These are phyloP conservation scores for Arbutus unedo DNA, from an alignment of 148 eudicot species.

Conservation along the genomic window DNA sequence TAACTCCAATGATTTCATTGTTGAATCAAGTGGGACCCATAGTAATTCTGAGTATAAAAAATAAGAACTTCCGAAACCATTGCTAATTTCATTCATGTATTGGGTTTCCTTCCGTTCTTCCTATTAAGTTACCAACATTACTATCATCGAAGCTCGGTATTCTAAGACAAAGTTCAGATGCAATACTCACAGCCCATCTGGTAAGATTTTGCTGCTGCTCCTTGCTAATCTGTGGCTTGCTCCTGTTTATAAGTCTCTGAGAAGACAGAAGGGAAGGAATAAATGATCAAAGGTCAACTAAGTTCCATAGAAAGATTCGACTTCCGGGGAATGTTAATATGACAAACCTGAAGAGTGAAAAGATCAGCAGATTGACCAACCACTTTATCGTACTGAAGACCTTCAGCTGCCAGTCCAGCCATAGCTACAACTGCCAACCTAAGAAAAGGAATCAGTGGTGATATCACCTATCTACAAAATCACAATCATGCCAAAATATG, in stretches of 20 bases:
- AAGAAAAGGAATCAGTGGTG: slow-evolving; percentile 10
- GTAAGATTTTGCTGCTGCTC: slow-evolving; percentile 94
- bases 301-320: slow-evolving; percentile 7
- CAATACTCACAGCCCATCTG: slow-evolving; percentile 93
- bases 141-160: neutral
- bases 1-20: too few relatives aligned
- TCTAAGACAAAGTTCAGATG: neutral
- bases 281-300: neutral
- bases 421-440: slow-evolving; percentile 91
- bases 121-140: neutral
- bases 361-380: slow-evolving; percentile 98
- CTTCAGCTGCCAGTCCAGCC: slow-evolving; percentile 99
- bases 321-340: neutral
- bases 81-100: too few relatives aligned
- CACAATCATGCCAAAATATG: neutral
- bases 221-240: slow-evolving; percentile 67
- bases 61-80: too few relatives aligned
- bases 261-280: slow-evolving; percentile 7
- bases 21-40: too few relatives aligned
- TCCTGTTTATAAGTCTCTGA: slow-evolving; percentile 91
- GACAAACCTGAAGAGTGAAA: slow-evolving; percentile 81
- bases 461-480: neutral
- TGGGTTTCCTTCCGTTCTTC: too few relatives aligned
- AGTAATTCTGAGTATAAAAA: too few relatives aligned
- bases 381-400: slow-evolving; percentile 84